A percentile compares a stretch with the other conserved stretches of the same genome.
Conservation (phyloP, 73 alveolate genomes). For the Paramecium primaurelia region DNA sequence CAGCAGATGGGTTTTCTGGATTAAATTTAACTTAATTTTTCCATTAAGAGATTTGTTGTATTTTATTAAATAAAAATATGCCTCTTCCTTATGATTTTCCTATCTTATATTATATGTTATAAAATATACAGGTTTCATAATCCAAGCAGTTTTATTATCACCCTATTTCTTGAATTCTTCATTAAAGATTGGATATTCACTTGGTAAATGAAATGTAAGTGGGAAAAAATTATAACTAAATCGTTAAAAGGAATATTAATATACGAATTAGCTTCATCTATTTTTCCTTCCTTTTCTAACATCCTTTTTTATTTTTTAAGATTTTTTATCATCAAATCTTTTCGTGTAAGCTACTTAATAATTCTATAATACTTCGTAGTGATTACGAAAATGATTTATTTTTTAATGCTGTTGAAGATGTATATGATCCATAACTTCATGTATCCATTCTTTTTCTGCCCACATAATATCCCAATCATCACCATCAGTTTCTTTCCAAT, state of each 20-base stretch:
- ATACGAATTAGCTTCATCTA: constrained; percentile 90
- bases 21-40: constrained; percentile 95
- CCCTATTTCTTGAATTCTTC: constrained; percentile 98
- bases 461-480: constrained; percentile 95
- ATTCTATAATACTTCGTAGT: constrained; percentile 76
- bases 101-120: constrained; percentile 16
- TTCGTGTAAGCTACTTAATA: constrained; percentile 77
- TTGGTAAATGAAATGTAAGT: constrained; percentile 95
- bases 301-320: constrained; percentile 90
- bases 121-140: constrained; percentile 97
- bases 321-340: constrained; percentile 63
- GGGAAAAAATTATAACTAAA: constrained; percentile 90
- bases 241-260: background rate
- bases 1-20: constrained; percentile 93
- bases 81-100: constrained; percentile 99
- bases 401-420: constrained; percentile 89
- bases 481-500: constrained; percentile 93
- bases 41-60: constrained; percentile 93
- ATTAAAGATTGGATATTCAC: constrained; percentile 98
- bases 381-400: constrained; percentile 96
- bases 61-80: constrained; percentile 95
- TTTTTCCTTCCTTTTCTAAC: constrained; percentile 93
- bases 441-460: no score
- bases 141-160: constrained; percentile 95
- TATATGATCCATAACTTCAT: constrained; percentile 76